These are phyloP conservation scores for Pseudozyma flocculosa DNA, from an alignment of 1,284 basidiomycete genomes.

Conservation along the genomic window DNA sequence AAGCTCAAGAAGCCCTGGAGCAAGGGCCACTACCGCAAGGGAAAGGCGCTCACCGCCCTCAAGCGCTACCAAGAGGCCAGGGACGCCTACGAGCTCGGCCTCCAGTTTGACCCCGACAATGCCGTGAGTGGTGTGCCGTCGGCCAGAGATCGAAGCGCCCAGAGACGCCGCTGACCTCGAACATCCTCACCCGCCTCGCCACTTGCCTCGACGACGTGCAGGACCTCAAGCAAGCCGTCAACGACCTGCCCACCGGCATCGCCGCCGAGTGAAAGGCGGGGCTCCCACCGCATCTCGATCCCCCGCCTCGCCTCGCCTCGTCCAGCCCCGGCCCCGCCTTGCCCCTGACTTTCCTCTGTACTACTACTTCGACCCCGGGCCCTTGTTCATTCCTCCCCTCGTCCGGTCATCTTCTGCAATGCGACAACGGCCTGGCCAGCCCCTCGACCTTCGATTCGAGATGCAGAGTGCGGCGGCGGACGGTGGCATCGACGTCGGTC, in stretches of 20 bases:
- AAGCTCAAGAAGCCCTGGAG: conserved; percentile 82
- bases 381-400: too few relatives aligned
- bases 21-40: conserved; percentile 92
- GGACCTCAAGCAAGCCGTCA: conserved; percentile 17
- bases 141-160: neutral
- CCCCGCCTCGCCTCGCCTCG: too few relatives aligned
- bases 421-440: too few relatives aligned
- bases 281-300: too few relatives aligned
- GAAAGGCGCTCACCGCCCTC: conserved; percentile 80
- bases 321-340: too few relatives aligned
- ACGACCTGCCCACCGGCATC: conserved; percentile 14
- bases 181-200: neutral
- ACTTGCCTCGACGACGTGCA: neutral
- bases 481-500: too few relatives aligned
- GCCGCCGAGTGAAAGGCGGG: neutral
- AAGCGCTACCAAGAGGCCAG: conserved; percentile 72
- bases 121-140: conserved; percentile 49
- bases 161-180: too few relatives aligned
- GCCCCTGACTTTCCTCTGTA: too few relatives aligned
- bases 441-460: too few relatives aligned
- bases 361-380: too few relatives aligned
- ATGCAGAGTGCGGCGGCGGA: too few relatives aligned
- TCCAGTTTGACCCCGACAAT: conserved; percentile 87
- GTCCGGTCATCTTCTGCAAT: too few relatives aligned
- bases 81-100: conserved; percentile 76